These are phyloP conservation scores for Ceriops tagal DNA, from an alignment of 345 rosid genomes.

Conservation along the genomic window DNA sequence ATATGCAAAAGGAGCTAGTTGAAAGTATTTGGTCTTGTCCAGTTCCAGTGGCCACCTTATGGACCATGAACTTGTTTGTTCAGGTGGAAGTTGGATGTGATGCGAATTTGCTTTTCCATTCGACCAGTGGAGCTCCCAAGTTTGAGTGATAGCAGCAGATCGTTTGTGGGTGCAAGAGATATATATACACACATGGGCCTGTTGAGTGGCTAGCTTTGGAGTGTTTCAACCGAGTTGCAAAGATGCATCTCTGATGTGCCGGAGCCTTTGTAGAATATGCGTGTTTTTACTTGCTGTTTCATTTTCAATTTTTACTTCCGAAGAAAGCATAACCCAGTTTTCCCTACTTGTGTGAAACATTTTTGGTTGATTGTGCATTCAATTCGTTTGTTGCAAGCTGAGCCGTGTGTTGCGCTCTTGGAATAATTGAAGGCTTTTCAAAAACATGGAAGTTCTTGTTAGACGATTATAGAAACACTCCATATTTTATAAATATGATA, in stretches of 20 bases:
- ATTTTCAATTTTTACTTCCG: background rate
- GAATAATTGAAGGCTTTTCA: background rate
- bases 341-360: constrained; percentile 10
- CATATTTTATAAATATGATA: too few relatives aligned
- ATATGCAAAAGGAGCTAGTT: constrained; percentile 7
- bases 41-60: constrained; percentile 7
- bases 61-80: background rate
- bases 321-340: constrained; percentile 3
- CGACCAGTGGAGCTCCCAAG: background rate
- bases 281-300: constrained; percentile 4
- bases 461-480: too few relatives aligned
- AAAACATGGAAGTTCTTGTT: background rate
- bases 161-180: background rate
- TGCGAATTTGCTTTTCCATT: background rate
- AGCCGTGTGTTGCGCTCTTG: constrained; percentile 3
- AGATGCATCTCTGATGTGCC: too few relatives aligned
- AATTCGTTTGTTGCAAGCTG: constrained; percentile 24
- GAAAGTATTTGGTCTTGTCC: constrained; percentile 3
- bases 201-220: constrained; percentile 3
- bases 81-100: background rate
- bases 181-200: background rate
- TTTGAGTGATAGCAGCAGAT: background rate
- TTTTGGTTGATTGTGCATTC: constrained; percentile 17
- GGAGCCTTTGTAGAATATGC: constrained; percentile 2
- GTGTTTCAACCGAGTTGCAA: too few relatives aligned